Evolutionary conservation across 768 basidiomycete genomes (phyloP), one percentile per base, ranked within the genome.

Genomic region (Kwoniella newhampshirensis): DNA sequence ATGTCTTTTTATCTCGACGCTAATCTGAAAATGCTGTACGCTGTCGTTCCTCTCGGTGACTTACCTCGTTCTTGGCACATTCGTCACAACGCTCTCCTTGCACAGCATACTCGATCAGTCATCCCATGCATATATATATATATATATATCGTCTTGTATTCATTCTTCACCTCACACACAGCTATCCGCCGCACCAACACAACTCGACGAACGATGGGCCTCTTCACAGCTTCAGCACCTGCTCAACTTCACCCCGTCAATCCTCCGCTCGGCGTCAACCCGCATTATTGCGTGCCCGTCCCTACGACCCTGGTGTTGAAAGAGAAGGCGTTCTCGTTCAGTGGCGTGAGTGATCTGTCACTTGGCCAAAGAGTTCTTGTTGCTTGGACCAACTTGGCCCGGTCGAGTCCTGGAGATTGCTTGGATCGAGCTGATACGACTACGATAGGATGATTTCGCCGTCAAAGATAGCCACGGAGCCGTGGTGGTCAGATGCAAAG

Each of bases 281-380:
- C 70, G 0, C 36, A 69, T 53, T 77, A 54, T 57, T 66, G 59
- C 47, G 71, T 71, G 23, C 57, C 57, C 12, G 54, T 62, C 11
- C 64, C 69, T 6, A 73, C 70, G 11, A 73, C 71, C 0, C 60
- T 77, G 5, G 62, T 74, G 1, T 55, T 76, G 35, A 72, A 74
- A 40, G 76, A 77, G 59, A 63, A 64, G 35, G 67, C 66, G 2
- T 70, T 75, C 64, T 64, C 64, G 1, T 72, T 73, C 39, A 66
- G 62, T 36, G 76, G 76, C 5, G 67, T 68, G 32, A 51, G 67
- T 60, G n/a, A 4, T 3, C 6, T 18, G 21, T 47, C 45, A 27
- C 6, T 28, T 47, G n/a, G n/a, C n/a, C n/a, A n/a, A n/a, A n/a
- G n/a, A n/a, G n/a, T n/a, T 37, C 36, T 37, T n/a, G n/a, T 37